A percentile compares a stretch with the other conserved stretches of the same genome.
phyloP scores from a whole-genome alignment of 192 early-diverging fungal species.

The Lobosporangium transversale region DNA sequence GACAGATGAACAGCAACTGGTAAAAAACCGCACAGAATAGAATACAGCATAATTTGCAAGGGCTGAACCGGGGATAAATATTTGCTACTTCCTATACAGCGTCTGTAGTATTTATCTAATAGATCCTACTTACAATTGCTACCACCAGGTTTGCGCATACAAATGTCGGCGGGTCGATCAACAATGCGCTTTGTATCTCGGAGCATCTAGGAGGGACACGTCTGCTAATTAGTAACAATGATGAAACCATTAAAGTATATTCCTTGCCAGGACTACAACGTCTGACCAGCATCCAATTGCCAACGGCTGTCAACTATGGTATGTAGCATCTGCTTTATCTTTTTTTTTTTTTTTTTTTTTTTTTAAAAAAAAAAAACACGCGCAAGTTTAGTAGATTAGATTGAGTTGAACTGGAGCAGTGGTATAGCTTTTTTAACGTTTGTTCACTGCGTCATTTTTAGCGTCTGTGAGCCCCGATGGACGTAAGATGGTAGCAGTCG shows the following conservation, averaged over 20 bases:
- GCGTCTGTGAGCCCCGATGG: conserved; percentile 94
- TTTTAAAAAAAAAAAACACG: too few relatives aligned
- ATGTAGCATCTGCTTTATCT: too few relatives aligned
- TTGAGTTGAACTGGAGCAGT: too few relatives aligned
- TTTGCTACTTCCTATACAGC: not conserved
- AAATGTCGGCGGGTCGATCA: conserved; percentile 67
- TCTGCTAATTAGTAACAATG: conserved; percentile 93
- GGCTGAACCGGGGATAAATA: too few relatives aligned
- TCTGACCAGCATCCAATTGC: conserved; percentile 81
- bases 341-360: too few relatives aligned
- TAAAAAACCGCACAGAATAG: too few relatives aligned
- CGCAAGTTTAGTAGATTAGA: too few relatives aligned
- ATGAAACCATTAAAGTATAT: conserved; percentile 91
- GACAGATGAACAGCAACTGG: conserved; percentile 70
- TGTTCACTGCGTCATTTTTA: not conserved
- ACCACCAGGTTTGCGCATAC: conserved; percentile 34
- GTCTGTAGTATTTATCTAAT: not conserved
- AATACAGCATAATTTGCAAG: too few relatives aligned
- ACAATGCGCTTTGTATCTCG: conserved; percentile 85
- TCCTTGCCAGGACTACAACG: conserved; percentile 81
- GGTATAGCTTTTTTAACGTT: too few relatives aligned
- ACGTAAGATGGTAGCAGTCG: conserved; percentile 89
- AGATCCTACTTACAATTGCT: not conserved
- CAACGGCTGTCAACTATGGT: conserved; percentile 90
- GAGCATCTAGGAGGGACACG: conserved; percentile 67